These are phyloP conservation scores for Carex kokanica DNA, from an alignment of 176 grass and related monocot genomes.

Conservation along the genomic window DNA sequence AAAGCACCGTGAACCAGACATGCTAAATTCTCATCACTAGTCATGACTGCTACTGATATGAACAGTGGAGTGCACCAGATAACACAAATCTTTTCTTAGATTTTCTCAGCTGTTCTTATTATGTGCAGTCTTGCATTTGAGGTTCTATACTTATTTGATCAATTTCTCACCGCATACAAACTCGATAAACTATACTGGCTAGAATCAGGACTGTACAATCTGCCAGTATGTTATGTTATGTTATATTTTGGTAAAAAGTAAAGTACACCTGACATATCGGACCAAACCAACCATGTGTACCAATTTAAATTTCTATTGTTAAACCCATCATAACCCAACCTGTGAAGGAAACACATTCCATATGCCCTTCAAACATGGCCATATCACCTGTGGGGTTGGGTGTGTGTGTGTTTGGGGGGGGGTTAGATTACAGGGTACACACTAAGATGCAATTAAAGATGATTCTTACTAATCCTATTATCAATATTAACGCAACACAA, in stretches of 20 bases:
- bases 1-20: background rate
- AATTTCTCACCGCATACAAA: background rate
- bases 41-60: background rate
- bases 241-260: background rate
- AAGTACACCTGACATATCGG: background rate
- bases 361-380: background rate
- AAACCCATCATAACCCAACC: background rate
- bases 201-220: background rate
- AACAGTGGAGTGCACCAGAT: background rate
- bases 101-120: background rate
- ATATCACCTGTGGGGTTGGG: too few species aligned
- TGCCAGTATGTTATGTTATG: background rate
- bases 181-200: background rate
- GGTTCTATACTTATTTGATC: background rate
- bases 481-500: background rate
- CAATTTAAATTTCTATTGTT: background rate
- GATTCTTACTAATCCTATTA: background rate
- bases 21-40: background rate
- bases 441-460: background rate
- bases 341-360: background rate
- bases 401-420: too few species aligned
- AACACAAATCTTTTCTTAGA: background rate
- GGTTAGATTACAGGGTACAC: background rate
- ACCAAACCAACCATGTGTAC: background rate
- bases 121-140: background rate